Evolutionary conservation across 257 asterid species (phyloP), one percentile per base, ranked within the genome.

Genomic region (Prunella vulgaris): DNA sequence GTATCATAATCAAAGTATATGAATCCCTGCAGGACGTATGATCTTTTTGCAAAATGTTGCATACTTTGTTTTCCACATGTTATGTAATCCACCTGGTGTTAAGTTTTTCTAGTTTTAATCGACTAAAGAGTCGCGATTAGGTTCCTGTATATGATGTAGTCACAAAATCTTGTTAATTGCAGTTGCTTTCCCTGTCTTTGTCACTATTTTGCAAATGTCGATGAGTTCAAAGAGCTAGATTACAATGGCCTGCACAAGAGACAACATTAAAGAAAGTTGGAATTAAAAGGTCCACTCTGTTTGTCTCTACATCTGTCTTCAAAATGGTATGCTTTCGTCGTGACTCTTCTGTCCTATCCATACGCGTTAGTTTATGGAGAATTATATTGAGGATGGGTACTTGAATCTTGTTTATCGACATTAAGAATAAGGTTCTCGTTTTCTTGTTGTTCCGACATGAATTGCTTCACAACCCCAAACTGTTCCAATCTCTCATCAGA

Each of bases 161-260:
- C 40, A 64, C 57, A 13, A 3, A 13, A 5, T 28, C 13, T 28
- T 18, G 66, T 44, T 33, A 35, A 35, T 61, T 30, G 10, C 6
- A 17, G 46, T 33, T 17, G 63, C 21, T 66, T 66, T 49, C 60
- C 17, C 21, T 17, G 30, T 66, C 59, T 24, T n/a, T 10, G 27
- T n/a, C 49, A 32, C 71, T 7, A 30, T 18, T 35, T 67, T 32
- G 27, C 5, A 42, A 15, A 49, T 8, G 13, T 48, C 8, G 73
- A 54, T 21, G n/a, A 14, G 25, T 52, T 60, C 65, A 38, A 54
- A 14, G 2, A 37, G 13, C 38, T 21, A 37, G 18, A 9, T 7
- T 20, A 25, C 3, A 37, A 14, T 6, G 73, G 73, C 30, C 73
- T 56, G 73, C 73, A 68, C 61, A 67, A 67, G 72, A 52, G 30